These are phyloP conservation scores for Hanseniaspora vineae DNA, from an alignment of 805 yeast genomes.

Conservation along the genomic window DNA sequence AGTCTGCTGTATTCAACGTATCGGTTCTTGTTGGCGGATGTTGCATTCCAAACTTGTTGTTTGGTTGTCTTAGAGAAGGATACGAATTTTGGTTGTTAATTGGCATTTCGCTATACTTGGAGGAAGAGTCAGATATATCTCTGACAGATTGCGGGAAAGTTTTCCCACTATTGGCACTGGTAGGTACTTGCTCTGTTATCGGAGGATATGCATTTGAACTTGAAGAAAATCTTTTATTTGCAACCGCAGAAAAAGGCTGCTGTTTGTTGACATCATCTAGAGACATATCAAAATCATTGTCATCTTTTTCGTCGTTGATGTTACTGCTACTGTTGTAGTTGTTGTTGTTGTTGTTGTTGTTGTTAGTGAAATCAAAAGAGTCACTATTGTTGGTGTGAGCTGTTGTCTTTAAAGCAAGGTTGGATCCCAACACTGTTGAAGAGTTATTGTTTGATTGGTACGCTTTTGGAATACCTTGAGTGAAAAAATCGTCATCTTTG, in stretches of 20 bases:
- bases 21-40: neutral
- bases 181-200: neutral
- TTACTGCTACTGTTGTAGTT: neutral
- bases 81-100: neutral
- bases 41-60: neutral
- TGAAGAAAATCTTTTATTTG: neutral
- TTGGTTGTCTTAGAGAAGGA: neutral
- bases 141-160: neutral
- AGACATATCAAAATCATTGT: neutral
- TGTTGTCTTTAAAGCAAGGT: too few relatives aligned
- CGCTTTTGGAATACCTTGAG: conserved; percentile 1
- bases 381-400: too few relatives aligned
- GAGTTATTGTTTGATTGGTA: neutral
- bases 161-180: too few relatives aligned
- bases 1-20: conserved; percentile 4
- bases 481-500: conserved; percentile 1
- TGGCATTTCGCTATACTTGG: conserved; percentile 1
- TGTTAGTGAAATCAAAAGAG: too few relatives aligned
- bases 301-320: neutral
- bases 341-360: neutral
- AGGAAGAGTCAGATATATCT: conserved; percentile 1
- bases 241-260: neutral
- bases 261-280: neutral
- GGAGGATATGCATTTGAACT: neutral
- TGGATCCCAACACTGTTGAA: neutral